Conservation (phyloP, 345 rosid species). For the Eucalyptus curtisii region DNA sequence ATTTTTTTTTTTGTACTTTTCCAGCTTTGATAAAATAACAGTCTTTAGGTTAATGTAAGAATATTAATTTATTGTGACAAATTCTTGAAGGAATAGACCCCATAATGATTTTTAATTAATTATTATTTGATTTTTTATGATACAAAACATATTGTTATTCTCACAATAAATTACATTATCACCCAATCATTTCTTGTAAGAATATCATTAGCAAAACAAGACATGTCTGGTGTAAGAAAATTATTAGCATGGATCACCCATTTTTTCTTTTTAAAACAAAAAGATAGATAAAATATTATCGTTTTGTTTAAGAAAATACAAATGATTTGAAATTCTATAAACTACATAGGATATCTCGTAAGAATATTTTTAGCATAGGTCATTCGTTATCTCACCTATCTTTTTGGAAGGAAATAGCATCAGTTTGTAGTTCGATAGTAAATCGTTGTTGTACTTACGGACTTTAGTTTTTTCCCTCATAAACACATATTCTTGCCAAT, state of each 20-base stretch:
- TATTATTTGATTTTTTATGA: too few species aligned
- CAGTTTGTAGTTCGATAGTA: not conserved
- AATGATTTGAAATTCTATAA: not conserved
- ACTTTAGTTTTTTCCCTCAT: not conserved
- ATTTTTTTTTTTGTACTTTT: too few species aligned
- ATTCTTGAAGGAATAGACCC: rapidly evolving
- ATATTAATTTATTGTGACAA: too few species aligned
- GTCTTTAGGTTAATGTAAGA: rapidly evolving
- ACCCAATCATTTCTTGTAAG: too few species aligned
- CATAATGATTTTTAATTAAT: too few species aligned
- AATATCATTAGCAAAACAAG: not conserved
- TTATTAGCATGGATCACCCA: not conserved
- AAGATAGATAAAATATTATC: not conserved
- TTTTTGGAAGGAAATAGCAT: not conserved
- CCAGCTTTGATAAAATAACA: too few species aligned
- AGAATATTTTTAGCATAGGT: not conserved
- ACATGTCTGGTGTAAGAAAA: not conserved
- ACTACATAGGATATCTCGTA: not conserved
- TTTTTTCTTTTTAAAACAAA: too few species aligned
- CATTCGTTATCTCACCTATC: not conserved
- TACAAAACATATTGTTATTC: rapidly evolving
- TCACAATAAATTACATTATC: too few species aligned
- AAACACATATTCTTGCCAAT: not conserved
- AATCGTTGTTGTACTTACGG: not conserved
- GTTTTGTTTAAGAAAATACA: too few species aligned